Evolutionary conservation across 176 grass and related monocot species (phyloP).

Genomic region (Aegilops umbellulata): DNA sequence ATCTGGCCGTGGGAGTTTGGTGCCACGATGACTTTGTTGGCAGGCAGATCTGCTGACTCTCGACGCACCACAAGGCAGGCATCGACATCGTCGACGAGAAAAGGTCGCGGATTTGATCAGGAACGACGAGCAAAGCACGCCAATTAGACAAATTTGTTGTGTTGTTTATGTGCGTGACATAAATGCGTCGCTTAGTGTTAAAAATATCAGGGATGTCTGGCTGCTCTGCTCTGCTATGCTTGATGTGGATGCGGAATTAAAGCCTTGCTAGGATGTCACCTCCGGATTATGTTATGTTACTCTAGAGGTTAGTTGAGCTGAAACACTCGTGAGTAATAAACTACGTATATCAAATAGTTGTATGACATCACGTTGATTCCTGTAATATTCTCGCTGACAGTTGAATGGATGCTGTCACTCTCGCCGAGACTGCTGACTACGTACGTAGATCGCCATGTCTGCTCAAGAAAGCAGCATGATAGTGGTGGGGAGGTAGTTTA

Average conservation of each 20-base stretch:
- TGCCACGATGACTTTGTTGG: constrained; percentile 24
- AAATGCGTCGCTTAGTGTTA: background rate
- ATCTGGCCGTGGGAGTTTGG: background rate
- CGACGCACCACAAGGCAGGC: background rate
- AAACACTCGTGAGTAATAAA: constrained; percentile 10
- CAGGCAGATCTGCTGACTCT: background rate
- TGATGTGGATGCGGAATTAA: background rate
- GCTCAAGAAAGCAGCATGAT: background rate
- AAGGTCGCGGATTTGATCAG: constrained; percentile 26
- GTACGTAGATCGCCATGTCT: background rate
- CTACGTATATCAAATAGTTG: background rate
- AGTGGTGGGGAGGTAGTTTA: background rate
- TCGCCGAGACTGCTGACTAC: background rate
- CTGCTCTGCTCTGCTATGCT: background rate
- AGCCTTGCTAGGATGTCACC: background rate
- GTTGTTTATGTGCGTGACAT: background rate
- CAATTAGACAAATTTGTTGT: background rate
- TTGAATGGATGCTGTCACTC: background rate
- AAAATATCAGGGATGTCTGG: background rate
- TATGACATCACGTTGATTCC: background rate
- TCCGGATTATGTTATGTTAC: background rate
- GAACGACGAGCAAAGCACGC: background rate
- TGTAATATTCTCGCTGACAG: background rate
- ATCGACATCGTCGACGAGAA: constrained; percentile 22
- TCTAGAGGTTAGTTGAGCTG: background rate